Evolutionary conservation across 1,284 basidiomycete genomes (phyloP).

Genomic region (Ustilago cynodontis): DNA sequence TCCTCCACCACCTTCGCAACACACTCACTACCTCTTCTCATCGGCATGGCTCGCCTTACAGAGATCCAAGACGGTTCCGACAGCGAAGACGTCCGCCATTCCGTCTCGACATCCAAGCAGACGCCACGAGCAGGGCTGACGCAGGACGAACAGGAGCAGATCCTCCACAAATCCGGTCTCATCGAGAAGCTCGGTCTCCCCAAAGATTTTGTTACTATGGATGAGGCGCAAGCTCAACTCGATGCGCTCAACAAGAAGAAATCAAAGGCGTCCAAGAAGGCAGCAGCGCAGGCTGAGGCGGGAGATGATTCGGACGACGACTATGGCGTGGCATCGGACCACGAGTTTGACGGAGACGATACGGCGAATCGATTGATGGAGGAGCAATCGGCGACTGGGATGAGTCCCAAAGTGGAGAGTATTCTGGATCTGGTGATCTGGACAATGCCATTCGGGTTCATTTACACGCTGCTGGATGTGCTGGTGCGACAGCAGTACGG

Average conservation of each 20-base stretch:
- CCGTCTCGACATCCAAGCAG: not conserved
- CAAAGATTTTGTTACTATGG: conserved; percentile 49
- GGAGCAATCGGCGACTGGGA: conserved; percentile 45
- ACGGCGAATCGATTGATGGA: conserved; percentile 49
- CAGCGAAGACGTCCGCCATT: conserved; percentile 20
- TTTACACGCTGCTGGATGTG: conserved; percentile 65
- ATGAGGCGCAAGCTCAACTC: conserved; percentile 40
- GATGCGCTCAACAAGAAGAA: conserved; percentile 25
- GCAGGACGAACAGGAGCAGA: conserved; percentile 44
- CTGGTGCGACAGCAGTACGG: conserved; percentile 68
- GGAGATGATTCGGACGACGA: conserved; percentile 31
- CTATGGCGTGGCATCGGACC: conserved; percentile 40
- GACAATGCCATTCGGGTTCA: conserved; percentile 66
- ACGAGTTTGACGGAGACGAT: conserved; percentile 42
- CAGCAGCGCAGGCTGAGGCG: not conserved
- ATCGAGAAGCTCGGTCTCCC: conserved; percentile 52
- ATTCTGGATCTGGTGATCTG: conserved; percentile 63
- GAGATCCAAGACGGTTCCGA: conserved; percentile 42
- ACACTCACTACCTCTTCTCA: not conserved
- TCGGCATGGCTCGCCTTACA: conserved; percentile 40
- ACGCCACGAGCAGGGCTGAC: conserved; percentile 22
- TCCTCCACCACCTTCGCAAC: not conserved
- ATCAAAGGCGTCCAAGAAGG: not conserved
- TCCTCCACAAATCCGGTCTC: conserved; percentile 44
- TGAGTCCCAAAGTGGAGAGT: conserved; percentile 49